Evolutionary conservation across 2,329 filamentous ascomycete genomes (phyloP).

Genomic region (Lachnellula cervina): DNA sequence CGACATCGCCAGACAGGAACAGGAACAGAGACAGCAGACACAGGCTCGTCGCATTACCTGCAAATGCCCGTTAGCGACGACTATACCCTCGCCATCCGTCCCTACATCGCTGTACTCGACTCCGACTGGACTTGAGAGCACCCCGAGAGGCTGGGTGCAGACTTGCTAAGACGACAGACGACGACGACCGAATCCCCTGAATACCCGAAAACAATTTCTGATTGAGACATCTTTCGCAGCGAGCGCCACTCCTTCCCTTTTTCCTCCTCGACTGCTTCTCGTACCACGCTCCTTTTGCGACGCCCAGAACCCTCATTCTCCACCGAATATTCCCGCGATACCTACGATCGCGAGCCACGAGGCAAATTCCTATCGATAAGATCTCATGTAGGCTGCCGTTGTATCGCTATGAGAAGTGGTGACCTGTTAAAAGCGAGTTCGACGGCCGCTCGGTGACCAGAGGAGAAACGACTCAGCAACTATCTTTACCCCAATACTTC

Average conservation of each 20-base stretch:
- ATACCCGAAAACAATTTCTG: not conserved
- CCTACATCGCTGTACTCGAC: not conserved
- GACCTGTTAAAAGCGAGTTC: slow-evolving; percentile 13
- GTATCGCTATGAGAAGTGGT: slow-evolving; percentile 19
- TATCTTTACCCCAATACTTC: slow-evolving; percentile 1
- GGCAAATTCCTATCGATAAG: slow-evolving; percentile 4
- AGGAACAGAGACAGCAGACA: not conserved
- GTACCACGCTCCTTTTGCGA: slow-evolving; percentile 11
- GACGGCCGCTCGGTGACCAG: slow-evolving; percentile 10
- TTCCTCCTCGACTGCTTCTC: not conserved
- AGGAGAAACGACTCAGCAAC: slow-evolving; percentile 9
- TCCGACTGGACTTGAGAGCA: not conserved
- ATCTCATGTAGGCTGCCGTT: slow-evolving; percentile 15
- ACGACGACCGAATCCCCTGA: slow-evolving; percentile 10
- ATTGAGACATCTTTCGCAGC: slow-evolving; percentile 2
- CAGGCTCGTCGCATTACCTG: not conserved
- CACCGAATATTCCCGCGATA: not conserved
- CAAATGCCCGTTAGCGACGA: not conserved
- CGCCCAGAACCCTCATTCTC: not conserved
- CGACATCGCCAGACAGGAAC: not conserved
- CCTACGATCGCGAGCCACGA: not conserved
- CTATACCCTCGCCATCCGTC: not conserved
- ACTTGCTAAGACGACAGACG: slow-evolving; percentile 1
- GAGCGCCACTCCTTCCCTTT: slow-evolving; percentile 7
- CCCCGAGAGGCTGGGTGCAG: slow-evolving; percentile 18